A percentile compares a stretch with the other conserved stretches of the same genome.
These are phyloP conservation scores for Ustilago tritici DNA, from an alignment of 1,284 basidiomycete genomes.

Conservation along the genomic window DNA sequence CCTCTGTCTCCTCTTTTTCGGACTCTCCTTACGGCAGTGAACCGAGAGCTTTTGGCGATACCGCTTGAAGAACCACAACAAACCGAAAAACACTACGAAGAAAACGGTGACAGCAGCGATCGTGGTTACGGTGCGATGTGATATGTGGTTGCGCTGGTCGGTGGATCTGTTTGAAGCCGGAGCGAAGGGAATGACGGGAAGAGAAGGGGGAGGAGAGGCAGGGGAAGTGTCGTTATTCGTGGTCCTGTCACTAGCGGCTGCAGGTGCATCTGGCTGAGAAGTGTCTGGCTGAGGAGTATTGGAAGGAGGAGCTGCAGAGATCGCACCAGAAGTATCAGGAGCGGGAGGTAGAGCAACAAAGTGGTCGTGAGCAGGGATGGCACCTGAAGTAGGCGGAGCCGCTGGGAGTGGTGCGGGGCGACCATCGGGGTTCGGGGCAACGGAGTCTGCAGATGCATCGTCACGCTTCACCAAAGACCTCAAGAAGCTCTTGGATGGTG, in stretches of 20 bases:
- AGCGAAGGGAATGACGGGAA: background rate
- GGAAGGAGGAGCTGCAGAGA: background rate
- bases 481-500: background rate
- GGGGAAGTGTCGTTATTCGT: constrained; percentile 23
- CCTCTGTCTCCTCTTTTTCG: background rate
- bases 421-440: background rate
- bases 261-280: background rate
- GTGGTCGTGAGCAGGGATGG: background rate
- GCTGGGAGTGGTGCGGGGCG: background rate
- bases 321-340: background rate
- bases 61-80: constrained; percentile 12
- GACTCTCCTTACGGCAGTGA: background rate
- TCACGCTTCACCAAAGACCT: background rate
- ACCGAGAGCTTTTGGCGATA: constrained; percentile 5
- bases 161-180: background rate
- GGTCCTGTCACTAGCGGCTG: background rate
- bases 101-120: constrained; percentile 2
- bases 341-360: background rate
- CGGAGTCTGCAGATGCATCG: background rate
- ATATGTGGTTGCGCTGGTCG: background rate
- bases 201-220: background rate
- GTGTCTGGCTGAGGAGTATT: background rate
- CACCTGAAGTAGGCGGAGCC: background rate
- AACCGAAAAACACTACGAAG: background rate
- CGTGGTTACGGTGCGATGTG: background rate